Base-by-base conservation (phyloP, 192 early-diverging fungal species). In the Gonapodya sp. region DNA sequence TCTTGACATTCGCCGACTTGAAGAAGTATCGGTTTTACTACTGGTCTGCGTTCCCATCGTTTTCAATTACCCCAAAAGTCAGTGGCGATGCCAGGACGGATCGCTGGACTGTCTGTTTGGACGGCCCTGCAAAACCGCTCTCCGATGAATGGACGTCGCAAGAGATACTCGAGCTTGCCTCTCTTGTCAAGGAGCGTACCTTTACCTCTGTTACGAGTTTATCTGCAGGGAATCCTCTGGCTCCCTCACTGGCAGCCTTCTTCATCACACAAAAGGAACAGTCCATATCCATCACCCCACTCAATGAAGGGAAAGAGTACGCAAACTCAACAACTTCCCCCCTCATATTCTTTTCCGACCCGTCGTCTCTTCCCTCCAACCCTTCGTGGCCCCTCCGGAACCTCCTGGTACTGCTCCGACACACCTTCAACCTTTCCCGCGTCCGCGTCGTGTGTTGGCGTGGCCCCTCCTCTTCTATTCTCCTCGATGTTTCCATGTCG, bases 381-480 rank as follows among this genome's bases (percentile, higher is more conserved):
- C 95, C 95, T 30, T 96, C 96, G 14, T 99, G 97, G 97, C 95
- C 96, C 1, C 83, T 97, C 79, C 92, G 97, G 73, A 97, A 98
- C 82, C 84, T 95, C 37, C 86, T 98, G 46, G 46, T 24, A 8
- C 46, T 64, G 8, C 46, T 64, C 8, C 46, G 46, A 8, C 46
- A 16, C 24, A 16, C 46, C 46, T 64, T 64, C 46, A 16, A 8
- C 46, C 46, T 64, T 24, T 64, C 46, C 46, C 46, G 46, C 24
- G 24, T 64, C 46, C 8, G 24, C 24, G 46, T 64, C 46, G 8
- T 64, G 46, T 8, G 8, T 8, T 64, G 8, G 8, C 46, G 46
- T 24, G 46, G 46, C 8, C 24, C 24, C 8, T 16, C 46, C 8
- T 64, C 46, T 31, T 82, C 34, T 18, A 2, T 81, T 30, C 14